Conservation (phyloP, 306 rosid species). For the Vicia villosa region DNA sequence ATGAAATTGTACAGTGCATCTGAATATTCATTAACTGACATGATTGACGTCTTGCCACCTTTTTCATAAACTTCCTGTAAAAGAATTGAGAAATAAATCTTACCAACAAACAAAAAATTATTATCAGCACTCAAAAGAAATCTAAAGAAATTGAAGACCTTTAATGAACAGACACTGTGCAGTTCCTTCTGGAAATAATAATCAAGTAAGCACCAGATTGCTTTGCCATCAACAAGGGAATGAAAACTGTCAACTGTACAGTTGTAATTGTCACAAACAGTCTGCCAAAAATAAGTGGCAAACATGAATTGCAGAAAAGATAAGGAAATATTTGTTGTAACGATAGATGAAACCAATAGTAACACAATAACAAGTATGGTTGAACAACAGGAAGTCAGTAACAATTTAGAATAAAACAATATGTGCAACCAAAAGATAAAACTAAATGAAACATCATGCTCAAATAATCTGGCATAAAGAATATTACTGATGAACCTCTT, state of each 20-base stretch:
- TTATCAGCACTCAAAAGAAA: slow-evolving; percentile 12
- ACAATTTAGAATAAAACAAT: not conserved
- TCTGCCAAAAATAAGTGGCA: slow-evolving; percentile 52
- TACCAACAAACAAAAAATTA: slow-evolving; percentile 23
- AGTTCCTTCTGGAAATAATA: slow-evolving; percentile 84
- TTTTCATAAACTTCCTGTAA: slow-evolving; percentile 56
- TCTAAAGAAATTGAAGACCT: slow-evolving; percentile 56
- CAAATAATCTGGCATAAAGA: not conserved
- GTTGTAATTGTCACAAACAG: slow-evolving; percentile 70
- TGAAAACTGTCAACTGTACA: slow-evolving; percentile 57
- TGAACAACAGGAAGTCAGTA: not conserved
- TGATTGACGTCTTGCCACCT: slow-evolving; percentile 63
- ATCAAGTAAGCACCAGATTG: slow-evolving; percentile 95
- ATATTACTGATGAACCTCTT: not conserved
- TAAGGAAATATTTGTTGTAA: not conserved
- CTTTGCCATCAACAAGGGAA: slow-evolving; percentile 90
- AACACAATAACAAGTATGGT: not conserved
- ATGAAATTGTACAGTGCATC: slow-evolving; percentile 89
- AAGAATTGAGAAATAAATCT: slow-evolving; percentile 26
- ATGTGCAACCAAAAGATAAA: slow-evolving; percentile 23
- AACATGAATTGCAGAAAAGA: slow-evolving; percentile 12
- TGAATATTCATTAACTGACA: slow-evolving; percentile 63
- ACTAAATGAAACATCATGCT: not conserved
- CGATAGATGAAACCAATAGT: slow-evolving; percentile 9
- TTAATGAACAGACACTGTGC: slow-evolving; percentile 55